Evolutionary conservation across 305 asterid species (phyloP).

Genomic region (Solanum chacoense): DNA sequence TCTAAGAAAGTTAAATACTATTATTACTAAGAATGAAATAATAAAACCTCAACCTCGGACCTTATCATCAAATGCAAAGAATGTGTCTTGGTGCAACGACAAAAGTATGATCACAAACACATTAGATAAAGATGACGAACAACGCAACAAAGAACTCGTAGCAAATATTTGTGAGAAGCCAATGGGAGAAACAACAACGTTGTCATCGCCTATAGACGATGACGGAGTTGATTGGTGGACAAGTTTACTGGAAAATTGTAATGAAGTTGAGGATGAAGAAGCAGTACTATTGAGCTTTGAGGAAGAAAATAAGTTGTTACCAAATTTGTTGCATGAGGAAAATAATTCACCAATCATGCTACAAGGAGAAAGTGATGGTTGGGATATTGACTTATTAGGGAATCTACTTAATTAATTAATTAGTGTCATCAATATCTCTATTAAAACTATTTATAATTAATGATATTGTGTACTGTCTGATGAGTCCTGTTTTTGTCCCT

Average conservation of each 20-base stretch:
- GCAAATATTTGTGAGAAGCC: not conserved
- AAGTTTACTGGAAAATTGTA: not conserved
- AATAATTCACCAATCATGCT: not conserved
- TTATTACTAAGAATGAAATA: not conserved
- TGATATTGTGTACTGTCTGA: not conserved
- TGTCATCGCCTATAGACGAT: not conserved
- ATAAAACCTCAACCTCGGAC: not conserved
- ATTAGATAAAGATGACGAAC: not conserved
- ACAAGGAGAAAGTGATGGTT: not conserved
- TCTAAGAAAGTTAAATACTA: constrained; percentile 1
- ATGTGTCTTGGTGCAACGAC: not conserved
- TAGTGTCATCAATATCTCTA: not conserved
- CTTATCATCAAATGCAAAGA: not conserved
- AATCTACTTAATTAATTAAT: not conserved
- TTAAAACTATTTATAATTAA: not conserved
- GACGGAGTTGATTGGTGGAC: not conserved
- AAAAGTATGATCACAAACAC: not conserved
- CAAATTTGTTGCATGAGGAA: not conserved
- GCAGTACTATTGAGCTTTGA: not conserved
- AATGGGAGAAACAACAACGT: not conserved
- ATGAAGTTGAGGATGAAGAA: not conserved
- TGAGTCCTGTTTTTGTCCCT: not conserved
- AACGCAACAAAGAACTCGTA: not conserved
- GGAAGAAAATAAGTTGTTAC: not conserved
- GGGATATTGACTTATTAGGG: not conserved